A percentile compares a stretch with the other conserved stretches of the same genome.
These are phyloP conservation scores for Galerina sulciceps DNA, from an alignment of 768 basidiomycete genomes.

Conservation along the genomic window DNA sequence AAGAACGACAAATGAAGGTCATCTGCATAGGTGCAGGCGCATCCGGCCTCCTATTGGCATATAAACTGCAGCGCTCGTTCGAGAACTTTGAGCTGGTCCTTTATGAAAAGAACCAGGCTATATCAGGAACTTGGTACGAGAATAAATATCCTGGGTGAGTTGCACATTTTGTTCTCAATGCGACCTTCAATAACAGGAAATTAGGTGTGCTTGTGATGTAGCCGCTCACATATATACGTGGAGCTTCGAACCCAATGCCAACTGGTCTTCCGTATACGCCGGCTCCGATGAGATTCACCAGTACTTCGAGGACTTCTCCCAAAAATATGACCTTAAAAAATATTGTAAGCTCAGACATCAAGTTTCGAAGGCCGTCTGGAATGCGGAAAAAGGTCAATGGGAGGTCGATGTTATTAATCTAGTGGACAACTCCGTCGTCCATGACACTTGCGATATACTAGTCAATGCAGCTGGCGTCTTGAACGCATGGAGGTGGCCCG, in stretches of 20 bases:
- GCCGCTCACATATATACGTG: constrained; percentile 36
- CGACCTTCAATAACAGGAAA: background rate
- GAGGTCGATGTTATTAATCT: constrained; percentile 29
- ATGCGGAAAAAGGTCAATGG: constrained; percentile 30
- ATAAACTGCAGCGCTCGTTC: constrained; percentile 40
- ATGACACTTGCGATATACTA: constrained; percentile 35
- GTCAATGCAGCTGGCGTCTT: constrained; percentile 37
- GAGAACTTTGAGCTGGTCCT: constrained; percentile 33
- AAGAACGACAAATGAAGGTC: constrained; percentile 32
- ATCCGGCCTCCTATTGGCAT: constrained; percentile 35
- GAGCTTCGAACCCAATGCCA: constrained; percentile 35
- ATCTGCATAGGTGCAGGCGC: constrained; percentile 38
- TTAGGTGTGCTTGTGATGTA: constrained; percentile 27
- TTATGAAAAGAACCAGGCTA: constrained; percentile 36
- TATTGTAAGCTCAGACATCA: constrained; percentile 32
- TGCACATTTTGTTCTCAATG: background rate
- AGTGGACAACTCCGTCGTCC: constrained; percentile 15
- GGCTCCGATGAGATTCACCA: constrained; percentile 31
- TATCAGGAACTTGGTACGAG: constrained; percentile 39
- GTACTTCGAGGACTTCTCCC: constrained; percentile 32
- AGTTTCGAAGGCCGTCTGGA: constrained; percentile 34
- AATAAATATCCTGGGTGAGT: constrained; percentile 39
- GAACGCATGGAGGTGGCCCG: constrained; percentile 43
- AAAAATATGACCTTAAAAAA: constrained; percentile 34
- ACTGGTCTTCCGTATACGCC: constrained; percentile 37